Conservation (phyloP, 345 rosid species). For the Turnera subulata region DNA sequence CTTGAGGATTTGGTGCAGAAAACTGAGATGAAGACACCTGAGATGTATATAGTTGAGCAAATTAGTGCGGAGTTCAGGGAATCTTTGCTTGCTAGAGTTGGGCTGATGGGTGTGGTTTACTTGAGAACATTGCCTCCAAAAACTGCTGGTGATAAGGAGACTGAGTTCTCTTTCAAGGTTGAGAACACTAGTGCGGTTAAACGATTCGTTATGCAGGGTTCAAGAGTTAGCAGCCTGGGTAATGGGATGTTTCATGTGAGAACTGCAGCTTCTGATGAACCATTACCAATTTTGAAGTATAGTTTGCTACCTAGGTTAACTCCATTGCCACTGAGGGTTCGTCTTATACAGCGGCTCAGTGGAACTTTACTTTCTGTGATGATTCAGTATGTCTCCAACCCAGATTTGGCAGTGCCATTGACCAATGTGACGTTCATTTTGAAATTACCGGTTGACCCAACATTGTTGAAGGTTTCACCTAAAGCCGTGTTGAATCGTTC, state of each 20-base stretch:
- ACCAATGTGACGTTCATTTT: constrained; percentile 66
- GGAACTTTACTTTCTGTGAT: constrained; percentile 94
- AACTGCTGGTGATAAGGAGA: constrained; percentile 66
- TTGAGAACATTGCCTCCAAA: constrained; percentile 77
- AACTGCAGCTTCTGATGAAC: constrained; percentile 85
- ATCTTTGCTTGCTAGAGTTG: constrained; percentile 87
- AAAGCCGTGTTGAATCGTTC: constrained; percentile 83
- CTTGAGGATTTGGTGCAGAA: constrained; percentile 78
- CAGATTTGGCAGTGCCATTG: constrained; percentile 66
- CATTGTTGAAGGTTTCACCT: constrained; percentile 88
- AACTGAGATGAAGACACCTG: constrained; percentile 93
- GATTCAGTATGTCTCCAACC: constrained; percentile 91
- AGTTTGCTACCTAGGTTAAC: constrained; percentile 81
- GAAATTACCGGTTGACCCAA: constrained; percentile 93
- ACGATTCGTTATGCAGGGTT: constrained; percentile 71
- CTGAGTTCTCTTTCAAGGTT: constrained; percentile 87
- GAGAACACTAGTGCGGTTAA: constrained; percentile 68
- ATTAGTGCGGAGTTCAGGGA: constrained; percentile 94
- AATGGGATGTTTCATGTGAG: constrained; percentile 89
- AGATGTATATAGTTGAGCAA: constrained; percentile 83
- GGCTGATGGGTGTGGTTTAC: constrained; percentile 86
- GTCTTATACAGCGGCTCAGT: constrained; percentile 72
- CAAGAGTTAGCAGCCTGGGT: constrained; percentile 77
- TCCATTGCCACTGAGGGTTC: constrained; percentile 84
- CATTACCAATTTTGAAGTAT: constrained; percentile 81